Base-by-base conservation (phyloP, 768 basidiomycete genomes). In the Pisolithus orientalis region DNA sequence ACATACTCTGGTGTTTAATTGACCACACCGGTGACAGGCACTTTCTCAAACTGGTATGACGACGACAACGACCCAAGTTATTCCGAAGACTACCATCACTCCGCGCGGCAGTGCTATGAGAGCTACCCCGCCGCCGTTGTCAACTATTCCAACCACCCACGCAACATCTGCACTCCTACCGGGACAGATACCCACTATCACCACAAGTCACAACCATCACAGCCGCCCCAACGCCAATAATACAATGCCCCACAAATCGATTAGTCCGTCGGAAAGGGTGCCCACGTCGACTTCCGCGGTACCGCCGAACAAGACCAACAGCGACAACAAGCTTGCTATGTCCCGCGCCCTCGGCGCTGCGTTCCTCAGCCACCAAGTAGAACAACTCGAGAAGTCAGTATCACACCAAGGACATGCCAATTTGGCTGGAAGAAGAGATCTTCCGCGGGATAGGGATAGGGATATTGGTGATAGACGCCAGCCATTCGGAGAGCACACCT, bases 321-420 rank as follows among this genome's bases (percentile, higher is more conserved):
- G 16, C 16, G 16, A 40, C 21, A 82, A 79, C 68, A 86, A 85
- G 65, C 65, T 87, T 39, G 87, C 87, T 52, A 88, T 93, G 87
- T 91, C 90, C 51, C 80, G 84, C 56, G 90, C 90, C 1, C 80
- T 93, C 38, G 90, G 90, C 17, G 89, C 90, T 28, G 90, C 90
- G 2, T 91, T 91, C 65, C 78, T 93, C 53, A 86, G 79, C 57
- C 90, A 93, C 59, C 89, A 93, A 61, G 90, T 93, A 42, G 87
- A 91, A 59, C 86, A 91, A 62, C 83, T 93, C 50, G 90, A 93
- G 72, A 85, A 86, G 68, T 75, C 83, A 0, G 85, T 90, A 17
- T 71, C 75, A 4, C 73, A 72, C 32, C 14, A 47, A 6, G 46
- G 8, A 32, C 32, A 34, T 31, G 6, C 16, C 5, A 6, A 3